A percentile compares a stretch with the other conserved stretches of the same genome.
phyloP scores from a whole-genome alignment of 2,329 filamentous ascomycete genomes.

The Cryphonectria parasitica region DNA sequence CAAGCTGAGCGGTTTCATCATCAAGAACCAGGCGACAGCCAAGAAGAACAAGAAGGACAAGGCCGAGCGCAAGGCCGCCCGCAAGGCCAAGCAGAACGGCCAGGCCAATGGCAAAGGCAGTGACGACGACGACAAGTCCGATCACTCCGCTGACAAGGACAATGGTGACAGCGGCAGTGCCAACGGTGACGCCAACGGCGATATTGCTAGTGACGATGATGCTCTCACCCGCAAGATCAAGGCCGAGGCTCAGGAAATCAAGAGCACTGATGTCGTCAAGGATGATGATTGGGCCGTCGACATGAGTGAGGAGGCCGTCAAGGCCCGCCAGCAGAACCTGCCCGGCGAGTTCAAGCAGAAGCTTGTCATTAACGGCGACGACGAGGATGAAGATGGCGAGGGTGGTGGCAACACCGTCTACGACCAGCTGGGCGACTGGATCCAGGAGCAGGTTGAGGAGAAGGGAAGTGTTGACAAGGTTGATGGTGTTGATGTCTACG shows the following conservation, averaged over 20 bases:
- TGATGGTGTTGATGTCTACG: slow-evolving; percentile 87
- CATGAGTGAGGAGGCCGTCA: slow-evolving; percentile 93
- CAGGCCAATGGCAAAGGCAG: slow-evolving; percentile 61
- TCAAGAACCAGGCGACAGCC: slow-evolving; percentile 79
- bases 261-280: slow-evolving; percentile 59
- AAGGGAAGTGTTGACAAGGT: slow-evolving; percentile 78
- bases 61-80: slow-evolving; percentile 86
- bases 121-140: slow-evolving; percentile 58
- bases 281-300: slow-evolving; percentile 96
- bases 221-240: slow-evolving; percentile 75
- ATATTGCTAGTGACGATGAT: slow-evolving; percentile 87
- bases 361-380: slow-evolving; percentile 77
- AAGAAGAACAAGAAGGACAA: slow-evolving; percentile 98
- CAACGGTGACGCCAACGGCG: slow-evolving; percentile 59
- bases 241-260: slow-evolving; percentile 54
- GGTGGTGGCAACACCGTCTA: slow-evolving; percentile 76
- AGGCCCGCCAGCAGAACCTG: slow-evolving; percentile 88
- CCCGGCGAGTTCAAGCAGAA: slow-evolving; percentile 94
- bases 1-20: slow-evolving; percentile 95
- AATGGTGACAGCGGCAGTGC: slow-evolving; percentile 55
- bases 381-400: slow-evolving; percentile 81
- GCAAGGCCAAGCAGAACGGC: slow-evolving; percentile 81
- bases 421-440: slow-evolving; percentile 92
- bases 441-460: slow-evolving; percentile 71
- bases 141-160: slow-evolving; percentile 50